Conservation (phyloP, 805 yeast genomes). For the Candida boleticola region DNA sequence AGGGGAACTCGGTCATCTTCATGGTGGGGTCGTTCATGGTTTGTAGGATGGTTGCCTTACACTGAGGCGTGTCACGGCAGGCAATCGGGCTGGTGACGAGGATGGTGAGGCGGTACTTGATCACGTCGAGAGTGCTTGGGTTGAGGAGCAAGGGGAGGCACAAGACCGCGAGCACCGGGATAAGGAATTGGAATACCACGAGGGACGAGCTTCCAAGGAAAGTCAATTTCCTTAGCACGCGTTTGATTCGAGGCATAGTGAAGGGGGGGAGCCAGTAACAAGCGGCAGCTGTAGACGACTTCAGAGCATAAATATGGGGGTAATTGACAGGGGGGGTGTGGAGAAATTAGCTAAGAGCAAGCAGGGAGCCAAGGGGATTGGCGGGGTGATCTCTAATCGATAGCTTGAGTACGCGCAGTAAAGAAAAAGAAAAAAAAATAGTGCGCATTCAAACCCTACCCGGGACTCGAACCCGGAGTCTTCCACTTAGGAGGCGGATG, state of each 20-base stretch:
- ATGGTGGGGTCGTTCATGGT: conserved; percentile 1
- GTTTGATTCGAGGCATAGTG: too few species aligned
- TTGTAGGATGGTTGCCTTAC: background rate
- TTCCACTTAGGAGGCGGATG: conserved; percentile 47
- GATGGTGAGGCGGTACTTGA: conserved; percentile 4
- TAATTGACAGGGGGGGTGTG: too few species aligned
- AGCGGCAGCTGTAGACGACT: too few species aligned
- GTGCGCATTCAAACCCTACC: conserved; percentile 39
- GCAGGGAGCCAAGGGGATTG: too few species aligned
- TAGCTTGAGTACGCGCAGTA: too few species aligned
- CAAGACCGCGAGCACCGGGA: conserved; percentile 10
- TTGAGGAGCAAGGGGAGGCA: conserved; percentile 12
- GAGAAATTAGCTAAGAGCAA: too few species aligned
- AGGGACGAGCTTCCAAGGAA: too few species aligned
- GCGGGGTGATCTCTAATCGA: too few species aligned
- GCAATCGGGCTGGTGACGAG: conserved; percentile 1
- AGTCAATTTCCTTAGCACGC: too few species aligned
- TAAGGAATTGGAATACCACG: conserved; percentile 3
- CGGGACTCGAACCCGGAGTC: conserved; percentile 45
- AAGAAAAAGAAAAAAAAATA: too few species aligned
- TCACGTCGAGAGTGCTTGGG: conserved; percentile 13
- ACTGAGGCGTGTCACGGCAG: conserved; percentile 8
- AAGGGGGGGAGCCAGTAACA: too few species aligned
- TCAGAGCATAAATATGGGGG: too few species aligned
- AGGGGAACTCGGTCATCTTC: conserved; percentile 12